Percentiles rank a stretch among this genome's conserved stretches.
These are phyloP conservation scores for Furcasterigmium furcatum DNA, from an alignment of 2,329 filamentous ascomycete genomes.

Conservation along the genomic window DNA sequence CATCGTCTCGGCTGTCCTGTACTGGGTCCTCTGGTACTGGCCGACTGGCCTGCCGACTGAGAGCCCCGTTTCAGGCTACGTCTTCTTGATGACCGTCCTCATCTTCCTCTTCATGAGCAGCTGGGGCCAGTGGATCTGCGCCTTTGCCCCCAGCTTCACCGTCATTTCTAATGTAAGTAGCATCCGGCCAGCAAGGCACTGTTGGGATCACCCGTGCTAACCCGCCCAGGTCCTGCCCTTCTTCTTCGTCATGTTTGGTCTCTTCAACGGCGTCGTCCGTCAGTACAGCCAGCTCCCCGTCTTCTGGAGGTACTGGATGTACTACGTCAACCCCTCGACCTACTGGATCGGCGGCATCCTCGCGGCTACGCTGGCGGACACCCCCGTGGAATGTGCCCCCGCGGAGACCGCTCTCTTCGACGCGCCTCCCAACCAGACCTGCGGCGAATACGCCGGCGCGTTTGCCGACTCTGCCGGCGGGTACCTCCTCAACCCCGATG, in stretches of 20 bases:
- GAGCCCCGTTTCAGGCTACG: conserved; percentile 65
- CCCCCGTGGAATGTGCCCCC: conserved; percentile 34
- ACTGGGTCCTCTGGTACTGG: conserved; percentile 76
- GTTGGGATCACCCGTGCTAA: background rate
- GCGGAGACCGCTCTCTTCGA: conserved; percentile 42
- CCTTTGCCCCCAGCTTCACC: conserved; percentile 74
- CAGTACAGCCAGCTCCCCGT: conserved; percentile 62
- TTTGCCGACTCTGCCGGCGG: conserved; percentile 53
- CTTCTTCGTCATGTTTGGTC: conserved; percentile 73
- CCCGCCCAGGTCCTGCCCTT: conserved; percentile 57
- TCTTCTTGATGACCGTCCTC: conserved; percentile 73
- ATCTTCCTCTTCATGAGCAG: conserved; percentile 73
- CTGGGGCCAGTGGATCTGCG: conserved; percentile 83
- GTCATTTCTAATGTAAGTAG: conserved; percentile 64
- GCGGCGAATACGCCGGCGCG: conserved; percentile 57
- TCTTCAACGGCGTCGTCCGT: conserved; percentile 76
- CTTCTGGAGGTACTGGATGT: conserved; percentile 74
- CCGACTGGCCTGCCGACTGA: conserved; percentile 66
- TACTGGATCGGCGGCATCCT: conserved; percentile 73
- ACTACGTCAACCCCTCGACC: conserved; percentile 65
- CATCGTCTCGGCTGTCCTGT: conserved; percentile 61
- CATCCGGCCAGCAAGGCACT: background rate
- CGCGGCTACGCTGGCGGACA: conserved; percentile 7
- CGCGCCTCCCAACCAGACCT: conserved; percentile 61
- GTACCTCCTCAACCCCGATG: conserved; percentile 60